phyloP scores from a whole-genome alignment of 345 rosid species.

The Heritiera fomes region DNA sequence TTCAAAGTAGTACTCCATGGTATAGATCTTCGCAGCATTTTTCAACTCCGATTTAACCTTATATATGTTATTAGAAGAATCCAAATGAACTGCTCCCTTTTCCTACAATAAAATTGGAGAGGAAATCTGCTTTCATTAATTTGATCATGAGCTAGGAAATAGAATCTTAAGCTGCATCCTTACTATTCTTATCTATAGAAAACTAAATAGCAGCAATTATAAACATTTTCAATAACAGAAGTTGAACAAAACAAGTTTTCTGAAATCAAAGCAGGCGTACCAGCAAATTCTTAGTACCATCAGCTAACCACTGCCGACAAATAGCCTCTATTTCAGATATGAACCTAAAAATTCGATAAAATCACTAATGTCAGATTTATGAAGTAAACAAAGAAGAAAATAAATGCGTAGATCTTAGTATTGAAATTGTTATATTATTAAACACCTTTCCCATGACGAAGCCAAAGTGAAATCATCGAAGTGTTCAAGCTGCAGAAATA shows the following conservation, averaged over 20 bases:
- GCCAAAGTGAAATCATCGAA: constrained; percentile 98
- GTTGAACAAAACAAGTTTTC: neutral
- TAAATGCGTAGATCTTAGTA: neutral
- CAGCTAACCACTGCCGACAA: constrained; percentile 90
- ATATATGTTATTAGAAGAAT: constrained; percentile 51
- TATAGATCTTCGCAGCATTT: constrained; percentile 66
- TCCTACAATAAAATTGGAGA: constrained; percentile 46
- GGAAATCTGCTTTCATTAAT: constrained; percentile 22
- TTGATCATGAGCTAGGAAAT: neutral
- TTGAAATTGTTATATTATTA: neutral
- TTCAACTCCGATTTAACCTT: constrained; percentile 73
- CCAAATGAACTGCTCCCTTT: constrained; percentile 77
- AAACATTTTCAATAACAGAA: neutral
- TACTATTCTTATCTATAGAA: neutral
- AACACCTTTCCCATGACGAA: constrained; percentile 95
- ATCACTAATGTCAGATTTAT: neutral
- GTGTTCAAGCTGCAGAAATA: constrained; percentile 62
- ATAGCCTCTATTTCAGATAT: constrained; percentile 92
- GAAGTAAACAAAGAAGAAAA: neutral
- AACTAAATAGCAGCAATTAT: neutral
- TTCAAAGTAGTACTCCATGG: constrained; percentile 83
- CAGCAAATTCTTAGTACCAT: constrained; percentile 84
- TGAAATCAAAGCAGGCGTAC: constrained; percentile 37
- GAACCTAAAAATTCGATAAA: constrained; percentile 50
- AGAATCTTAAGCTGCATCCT: neutral